Percentiles rank a stretch among this genome's conserved stretches.
These are phyloP conservation scores for Pythium volutum DNA, from an alignment of 352 stramenopile genomes.

Conservation along the genomic window DNA sequence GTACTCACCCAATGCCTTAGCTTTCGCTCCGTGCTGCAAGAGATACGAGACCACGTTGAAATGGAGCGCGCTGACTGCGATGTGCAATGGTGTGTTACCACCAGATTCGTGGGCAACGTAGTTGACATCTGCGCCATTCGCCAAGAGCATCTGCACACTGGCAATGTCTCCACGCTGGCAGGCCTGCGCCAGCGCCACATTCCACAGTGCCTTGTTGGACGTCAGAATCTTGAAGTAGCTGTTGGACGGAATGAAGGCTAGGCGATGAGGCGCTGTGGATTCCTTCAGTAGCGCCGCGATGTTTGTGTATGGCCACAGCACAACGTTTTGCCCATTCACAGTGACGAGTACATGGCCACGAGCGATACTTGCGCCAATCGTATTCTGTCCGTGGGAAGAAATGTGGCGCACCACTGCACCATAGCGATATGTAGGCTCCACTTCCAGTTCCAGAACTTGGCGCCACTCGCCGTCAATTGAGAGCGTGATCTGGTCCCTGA, in stretches of 20 bases:
- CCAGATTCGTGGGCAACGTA: slow-evolving; percentile 81
- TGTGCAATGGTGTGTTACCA: slow-evolving; percentile 76
- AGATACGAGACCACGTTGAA: slow-evolving; percentile 88
- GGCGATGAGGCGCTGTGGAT: slow-evolving; percentile 64
- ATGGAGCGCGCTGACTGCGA: slow-evolving; percentile 75
- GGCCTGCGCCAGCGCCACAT: slow-evolving; percentile 84
- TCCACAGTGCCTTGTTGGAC: slow-evolving; percentile 86
- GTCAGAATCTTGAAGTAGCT: slow-evolving; percentile 89
- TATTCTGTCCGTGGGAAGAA: slow-evolving; percentile 63
- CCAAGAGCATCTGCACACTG: slow-evolving; percentile 86
- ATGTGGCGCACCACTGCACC: slow-evolving; percentile 79
- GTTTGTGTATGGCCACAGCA: slow-evolving; percentile 79
- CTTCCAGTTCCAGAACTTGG: slow-evolving; percentile 74
- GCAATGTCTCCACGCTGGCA: slow-evolving; percentile 81
- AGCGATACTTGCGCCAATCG: slow-evolving; percentile 69
- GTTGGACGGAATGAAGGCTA: slow-evolving; percentile 80
- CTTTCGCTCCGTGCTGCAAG: slow-evolving; percentile 82
- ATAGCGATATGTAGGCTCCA: slow-evolving; percentile 82
- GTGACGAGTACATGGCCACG: slow-evolving; percentile 81
- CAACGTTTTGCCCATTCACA: slow-evolving; percentile 85
- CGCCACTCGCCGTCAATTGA: slow-evolving; percentile 86
- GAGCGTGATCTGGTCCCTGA: slow-evolving; percentile 88
- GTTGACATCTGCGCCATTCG: slow-evolving; percentile 86
- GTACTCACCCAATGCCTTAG: slow-evolving; percentile 64
- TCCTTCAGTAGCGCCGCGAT: slow-evolving; percentile 62